A percentile compares a stretch with the other conserved stretches of the same genome.
Conservation (phyloP, 139 green algal genomes). For the Gonium pectorale region DNA sequence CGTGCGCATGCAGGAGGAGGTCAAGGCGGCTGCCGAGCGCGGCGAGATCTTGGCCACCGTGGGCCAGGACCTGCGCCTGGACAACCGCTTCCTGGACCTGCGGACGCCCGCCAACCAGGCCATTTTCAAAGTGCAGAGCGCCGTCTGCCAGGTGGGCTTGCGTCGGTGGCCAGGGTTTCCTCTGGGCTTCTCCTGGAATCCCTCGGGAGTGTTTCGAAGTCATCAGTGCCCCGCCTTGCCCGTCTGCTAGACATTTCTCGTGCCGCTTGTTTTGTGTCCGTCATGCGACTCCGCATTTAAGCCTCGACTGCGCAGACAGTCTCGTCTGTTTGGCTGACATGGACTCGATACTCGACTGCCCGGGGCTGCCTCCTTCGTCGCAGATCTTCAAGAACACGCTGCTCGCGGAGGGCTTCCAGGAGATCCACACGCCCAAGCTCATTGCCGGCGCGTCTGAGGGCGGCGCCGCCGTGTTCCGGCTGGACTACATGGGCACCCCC, state of each 20-base stretch:
- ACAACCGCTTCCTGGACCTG: conserved; percentile 95
- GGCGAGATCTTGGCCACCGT: conserved; percentile 85
- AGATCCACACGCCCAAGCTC: conserved; percentile 99
- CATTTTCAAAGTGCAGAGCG: conserved; percentile 95
- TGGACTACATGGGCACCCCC: conserved; percentile 95
- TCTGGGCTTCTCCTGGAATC: too few relatives aligned
- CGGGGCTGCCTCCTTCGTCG: background rate
- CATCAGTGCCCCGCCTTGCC: too few relatives aligned
- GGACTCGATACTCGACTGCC: too few relatives aligned
- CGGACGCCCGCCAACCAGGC: conserved; percentile 97
- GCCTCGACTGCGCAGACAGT: too few relatives aligned
- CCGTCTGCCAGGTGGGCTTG: conserved; percentile 81
- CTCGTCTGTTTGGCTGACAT: too few relatives aligned
- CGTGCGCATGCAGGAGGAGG: conserved; percentile 51
- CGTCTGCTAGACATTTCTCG: too few relatives aligned
- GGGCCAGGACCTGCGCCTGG: conserved; percentile 89
- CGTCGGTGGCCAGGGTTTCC: too few relatives aligned
- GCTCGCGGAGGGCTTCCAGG: conserved; percentile 82
- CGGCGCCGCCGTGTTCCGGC: conserved; percentile 92
- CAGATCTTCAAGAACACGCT: conserved; percentile 85
- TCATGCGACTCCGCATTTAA: too few relatives aligned
- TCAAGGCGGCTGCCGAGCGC: conserved; percentile 66
- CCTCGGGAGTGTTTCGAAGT: too few relatives aligned
- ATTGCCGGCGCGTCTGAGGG: conserved; percentile 88
- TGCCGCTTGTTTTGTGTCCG: too few relatives aligned